A percentile compares a stretch with the other conserved stretches of the same genome.
These are phyloP conservation scores for Coniochaeta ligniaria DNA, from an alignment of 2,329 filamentous ascomycete species.

Conservation along the genomic window DNA sequence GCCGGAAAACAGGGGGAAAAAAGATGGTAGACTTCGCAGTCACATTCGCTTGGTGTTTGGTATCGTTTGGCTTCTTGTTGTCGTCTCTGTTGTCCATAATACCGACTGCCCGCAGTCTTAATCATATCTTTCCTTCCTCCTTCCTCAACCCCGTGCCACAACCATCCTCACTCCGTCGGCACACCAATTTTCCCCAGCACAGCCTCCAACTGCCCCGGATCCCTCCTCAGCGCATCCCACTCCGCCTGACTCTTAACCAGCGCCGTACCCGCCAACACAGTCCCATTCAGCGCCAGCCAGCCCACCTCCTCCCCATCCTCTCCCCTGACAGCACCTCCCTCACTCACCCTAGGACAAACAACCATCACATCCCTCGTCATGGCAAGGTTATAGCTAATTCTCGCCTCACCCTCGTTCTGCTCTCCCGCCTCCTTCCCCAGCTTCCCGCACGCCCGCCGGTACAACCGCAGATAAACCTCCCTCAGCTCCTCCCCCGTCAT, in stretches of 20 bases:
- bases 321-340: constrained; percentile 31
- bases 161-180: not conserved
- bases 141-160: not conserved
- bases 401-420: constrained; percentile 28
- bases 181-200: constrained; percentile 35
- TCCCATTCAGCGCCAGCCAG: constrained; percentile 49
- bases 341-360: constrained; percentile 45
- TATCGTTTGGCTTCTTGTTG: not conserved
- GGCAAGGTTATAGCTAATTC: constrained; percentile 58
- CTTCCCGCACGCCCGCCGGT: constrained; percentile 29
- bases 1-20: not conserved
- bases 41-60: not conserved
- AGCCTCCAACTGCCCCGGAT: constrained; percentile 27
- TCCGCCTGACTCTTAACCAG: constrained; percentile 52
- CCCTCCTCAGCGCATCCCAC: constrained; percentile 45
- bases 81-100: not conserved
- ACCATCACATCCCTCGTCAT: constrained; percentile 48
- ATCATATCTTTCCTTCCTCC: not conserved
- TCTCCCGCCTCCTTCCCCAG: not conserved
- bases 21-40: not conserved
- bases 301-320: constrained; percentile 26
- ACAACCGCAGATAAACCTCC: constrained; percentile 38
- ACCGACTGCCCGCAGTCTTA: not conserved
- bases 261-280: constrained; percentile 56
- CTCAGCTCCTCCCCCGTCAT: constrained; percentile 25